Evolutionary conservation across 2,329 filamentous ascomycete genomes (phyloP), one percentile per base, ranked within the genome.

Genomic region (Colletotrichum phormii): DNA sequence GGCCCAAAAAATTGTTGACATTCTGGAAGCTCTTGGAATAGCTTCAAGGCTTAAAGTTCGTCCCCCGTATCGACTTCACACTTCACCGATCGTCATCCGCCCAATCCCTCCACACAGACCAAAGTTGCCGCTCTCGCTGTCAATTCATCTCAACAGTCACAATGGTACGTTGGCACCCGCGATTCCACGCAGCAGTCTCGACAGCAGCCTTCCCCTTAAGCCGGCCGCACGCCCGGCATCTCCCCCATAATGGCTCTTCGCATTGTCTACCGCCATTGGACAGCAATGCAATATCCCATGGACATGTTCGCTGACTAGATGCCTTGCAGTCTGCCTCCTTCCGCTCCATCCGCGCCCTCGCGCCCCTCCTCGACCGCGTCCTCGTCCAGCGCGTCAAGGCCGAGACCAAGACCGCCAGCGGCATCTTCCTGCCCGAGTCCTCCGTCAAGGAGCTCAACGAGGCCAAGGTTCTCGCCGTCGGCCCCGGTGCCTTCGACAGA

Each of bases 361-460:
- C 93, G 73, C 97, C 97, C 75, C 95, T 99, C 78, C 92, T 99
- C 86, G 97, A 99, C 91, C 96, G 97, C 80, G 95, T 99, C 79
- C 93, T 99, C 76, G 95, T 99, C 78, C 97, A 99, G 92, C 95
- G 97, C 86, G 87, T 98, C 87, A 98, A 98, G 89, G 94, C 96
- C 81, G 96, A 98, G 87, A 86, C 95, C 82, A 98, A 98, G 90
- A 99, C 97, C 62, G 95, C 97, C 79, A 92, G 92, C 81, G 97
- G 97, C 81, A 98, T 99, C 89, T 98, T 97, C 90, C 94, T 99
- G 77, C 97, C 97, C 78, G 97, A 99, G 89, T 95, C 93, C 75
- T 94, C 93, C 81, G 95, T 98, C 82, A 98, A 99, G 91, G 97
- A 99, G 86, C 91, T 98, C 83, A 98, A 98, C 86, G 96, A 98